Evolutionary conservation across 2,329 filamentous ascomycete species (phyloP).

Genomic region (Clarireedia paspali): DNA sequence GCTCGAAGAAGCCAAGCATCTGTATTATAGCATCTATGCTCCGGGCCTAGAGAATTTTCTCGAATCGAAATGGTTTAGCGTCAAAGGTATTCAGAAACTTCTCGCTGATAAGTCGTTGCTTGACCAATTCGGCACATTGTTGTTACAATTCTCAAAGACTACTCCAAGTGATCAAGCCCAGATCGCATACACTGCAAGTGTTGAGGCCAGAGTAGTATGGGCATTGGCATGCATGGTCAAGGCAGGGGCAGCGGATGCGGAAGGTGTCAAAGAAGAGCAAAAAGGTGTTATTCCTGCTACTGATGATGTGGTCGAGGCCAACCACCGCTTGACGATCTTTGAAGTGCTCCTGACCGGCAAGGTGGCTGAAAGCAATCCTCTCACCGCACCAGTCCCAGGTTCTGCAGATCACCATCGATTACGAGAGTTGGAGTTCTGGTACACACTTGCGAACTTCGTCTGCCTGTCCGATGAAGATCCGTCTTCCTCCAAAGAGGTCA

Average conservation of each 20-base stretch:
- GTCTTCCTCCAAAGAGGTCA: constrained; percentile 48
- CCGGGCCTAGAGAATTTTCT: constrained; percentile 67
- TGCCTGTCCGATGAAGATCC: constrained; percentile 55
- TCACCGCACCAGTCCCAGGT: constrained; percentile 43
- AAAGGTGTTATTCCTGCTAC: constrained; percentile 38
- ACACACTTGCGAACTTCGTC: constrained; percentile 64
- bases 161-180: constrained; percentile 40
- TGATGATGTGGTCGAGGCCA: constrained; percentile 55
- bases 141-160: constrained; percentile 45
- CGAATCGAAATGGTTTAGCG: constrained; percentile 76
- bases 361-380: constrained; percentile 50
- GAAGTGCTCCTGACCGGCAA: constrained; percentile 71
- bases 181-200: constrained; percentile 44
- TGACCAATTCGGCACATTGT: constrained; percentile 59
- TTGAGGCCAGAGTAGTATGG: constrained; percentile 55
- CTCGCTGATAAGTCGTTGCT: constrained; percentile 50
- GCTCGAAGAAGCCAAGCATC: constrained; percentile 59
- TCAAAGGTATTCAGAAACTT: constrained; percentile 34
- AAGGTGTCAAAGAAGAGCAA: constrained; percentile 25
- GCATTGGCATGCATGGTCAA: constrained; percentile 42
- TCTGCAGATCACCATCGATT: constrained; percentile 45
- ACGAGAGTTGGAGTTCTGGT: constrained; percentile 76
- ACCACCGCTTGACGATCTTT: constrained; percentile 65
- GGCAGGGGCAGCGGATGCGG: constrained; percentile 24
- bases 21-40: constrained; percentile 72